Base-by-base conservation (phyloP, 2,329 filamentous ascomycete genomes). In the Trichoderma endophyticum region DNA sequence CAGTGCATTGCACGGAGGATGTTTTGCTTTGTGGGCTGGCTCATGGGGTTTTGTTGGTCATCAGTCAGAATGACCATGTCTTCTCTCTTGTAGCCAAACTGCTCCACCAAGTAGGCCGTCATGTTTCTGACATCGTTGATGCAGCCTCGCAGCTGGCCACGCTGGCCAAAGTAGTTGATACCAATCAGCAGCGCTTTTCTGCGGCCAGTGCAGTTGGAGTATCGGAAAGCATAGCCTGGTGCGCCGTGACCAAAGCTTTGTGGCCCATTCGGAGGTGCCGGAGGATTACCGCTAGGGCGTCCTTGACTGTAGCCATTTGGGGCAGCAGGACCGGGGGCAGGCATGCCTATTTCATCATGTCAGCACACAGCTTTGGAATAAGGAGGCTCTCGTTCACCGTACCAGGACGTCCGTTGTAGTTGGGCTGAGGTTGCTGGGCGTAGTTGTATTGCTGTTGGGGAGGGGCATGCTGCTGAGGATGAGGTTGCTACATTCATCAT, bases 111-210 rank as follows among this genome's bases (percentile, higher is more conserved):
- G 80, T 97, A 98, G 64, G 88, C 88, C 26, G 94, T 97, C 94
- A 98, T 97, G 84, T 98, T 98, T 83, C 95, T 93, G 57, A 98
- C 95, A 80, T 98, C 95, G 80, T 98, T 98, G 85, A 98, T 98
- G 79, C 95, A 98, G 60, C 95, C 95, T 72, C 94, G 88, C 62
- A 98, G 86, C 85, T 98, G 93, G 32, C 95, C 95, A 72, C 93
- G 90, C 83, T 98, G 95, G 66, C 92, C 91, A 80, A 98, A 98
- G 83, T 98, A 98, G 83, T 98, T 98, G 85, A 98, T 97, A 70
- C 95, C 95, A 76, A 98, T 95, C 73, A 98, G 83, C 34, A 98
- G 84, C 5, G 95, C 95, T 84, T 98, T 98, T 79, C 95, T 87
- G 77, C 91, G 90, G 60, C 95, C 95, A 6, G 92, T 97, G 81